phyloP scores from a whole-genome alignment of 2,329 filamentous ascomycete genomes.

The Ambrosiella cleistominuta region DNA sequence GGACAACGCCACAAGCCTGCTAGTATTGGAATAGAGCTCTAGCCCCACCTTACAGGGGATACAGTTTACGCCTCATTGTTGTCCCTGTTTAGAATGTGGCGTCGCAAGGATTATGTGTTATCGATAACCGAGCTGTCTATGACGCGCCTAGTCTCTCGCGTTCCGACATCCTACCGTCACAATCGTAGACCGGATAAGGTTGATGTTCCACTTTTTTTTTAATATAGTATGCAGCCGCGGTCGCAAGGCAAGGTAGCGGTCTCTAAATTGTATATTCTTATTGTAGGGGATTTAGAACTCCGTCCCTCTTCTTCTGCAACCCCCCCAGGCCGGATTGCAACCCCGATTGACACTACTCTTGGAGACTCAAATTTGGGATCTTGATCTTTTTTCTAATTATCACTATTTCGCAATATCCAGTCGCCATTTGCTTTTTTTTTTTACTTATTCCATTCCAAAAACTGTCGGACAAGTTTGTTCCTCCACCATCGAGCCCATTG shows the following conservation, averaged over 20 bases:
- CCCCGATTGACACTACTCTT: too few species aligned
- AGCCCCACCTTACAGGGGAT: slow-evolving; percentile 15
- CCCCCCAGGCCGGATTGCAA: neutral
- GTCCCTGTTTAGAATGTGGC: neutral
- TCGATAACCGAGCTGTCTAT: neutral
- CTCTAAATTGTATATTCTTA: neutral
- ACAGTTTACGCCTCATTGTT: neutral
- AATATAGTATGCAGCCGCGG: slow-evolving; percentile 1
- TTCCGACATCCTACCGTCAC: slow-evolving; percentile 6
- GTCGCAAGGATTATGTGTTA: neutral
- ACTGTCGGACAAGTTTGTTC: neutral
- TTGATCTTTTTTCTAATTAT: too few species aligned
- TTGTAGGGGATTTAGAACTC: neutral
- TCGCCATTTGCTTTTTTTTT: too few species aligned
- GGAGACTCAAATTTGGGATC: too few species aligned
- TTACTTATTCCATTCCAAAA: too few species aligned
- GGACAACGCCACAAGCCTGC: slow-evolving; percentile 6
- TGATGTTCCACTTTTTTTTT: neutral
- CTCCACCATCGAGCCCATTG: neutral
- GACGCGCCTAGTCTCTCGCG: slow-evolving; percentile 1
- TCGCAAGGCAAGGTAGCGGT: slow-evolving; percentile 6
- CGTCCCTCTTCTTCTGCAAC: neutral
- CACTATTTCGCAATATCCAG: too few species aligned
- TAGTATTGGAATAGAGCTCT: slow-evolving; percentile 16
- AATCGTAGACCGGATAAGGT: neutral